Base-by-base conservation (phyloP, 2,329 filamentous ascomycete species). In the Teratosphaeria gauchensis region DNA sequence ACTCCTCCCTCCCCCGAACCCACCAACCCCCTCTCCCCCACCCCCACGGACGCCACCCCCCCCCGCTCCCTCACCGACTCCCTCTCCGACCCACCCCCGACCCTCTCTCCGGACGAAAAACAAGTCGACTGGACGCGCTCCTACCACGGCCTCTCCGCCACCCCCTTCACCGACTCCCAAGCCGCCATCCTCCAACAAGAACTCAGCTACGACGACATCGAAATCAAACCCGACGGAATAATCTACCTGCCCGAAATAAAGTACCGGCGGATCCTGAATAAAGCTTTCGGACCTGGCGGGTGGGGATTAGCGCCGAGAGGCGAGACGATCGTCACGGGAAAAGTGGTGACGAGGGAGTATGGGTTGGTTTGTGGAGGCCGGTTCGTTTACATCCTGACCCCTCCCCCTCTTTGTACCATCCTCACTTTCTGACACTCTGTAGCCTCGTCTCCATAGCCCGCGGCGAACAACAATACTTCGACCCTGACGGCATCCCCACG, bases 231-330 rank as follows among this genome's bases (percentile, higher is more conserved):
- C 33, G 94, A 99, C 76, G 94, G 94, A 35, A 92, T 99, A 66
- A 79, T 97, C 60, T 99, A 97, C 73, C 79, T 99, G 59, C 94
- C 94, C 12, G 94, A 99, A 80, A 97, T 99, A 79, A 96, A 97
- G 77, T 99, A 99, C 77, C 80, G 94, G 52, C 80, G 92, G 63
- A 92, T 95, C 63, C 75, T 99, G 68, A 96, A 97, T 73, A 79
- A 81, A 68, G 90, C 91, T 0, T 99, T 99, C 76, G 92, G 94
- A 0, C 94, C 94, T 0, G 94, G 95, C 57, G 94, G 89, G 6
- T 99, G 94, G 94, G 94, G 94, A 0, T 77, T 99, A 57, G 92
- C 92, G 58, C 94, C 94, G 9, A 80, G 92, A 59, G 88, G 91
- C 16, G 89, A 95, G 72, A 85, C 89, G 56, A 87, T 90, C 12